Evolutionary conservation across 148 eudicot genomes (phyloP).

Genomic region (Heliosperma pusillum): DNA sequence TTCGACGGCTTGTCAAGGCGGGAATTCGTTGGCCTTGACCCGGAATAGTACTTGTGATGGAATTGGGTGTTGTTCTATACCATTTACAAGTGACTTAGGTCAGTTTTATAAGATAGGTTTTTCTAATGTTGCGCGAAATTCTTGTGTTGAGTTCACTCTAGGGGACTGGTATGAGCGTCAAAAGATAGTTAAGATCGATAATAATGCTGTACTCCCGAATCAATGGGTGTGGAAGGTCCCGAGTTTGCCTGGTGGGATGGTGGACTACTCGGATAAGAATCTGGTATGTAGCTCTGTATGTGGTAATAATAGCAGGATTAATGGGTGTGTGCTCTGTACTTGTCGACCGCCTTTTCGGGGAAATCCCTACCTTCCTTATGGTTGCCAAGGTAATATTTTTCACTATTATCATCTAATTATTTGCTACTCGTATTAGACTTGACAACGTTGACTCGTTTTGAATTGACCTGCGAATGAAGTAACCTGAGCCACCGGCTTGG

Average conservation of each 20-base stretch:
- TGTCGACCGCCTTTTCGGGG: conserved; percentile 8
- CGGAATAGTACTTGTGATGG: conserved; percentile 16
- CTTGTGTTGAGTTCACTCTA: conserved; percentile 5
- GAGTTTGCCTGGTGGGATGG: conserved; percentile 2
- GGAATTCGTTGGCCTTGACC: not conserved
- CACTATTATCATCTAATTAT: not conserved
- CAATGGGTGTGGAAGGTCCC: conserved; percentile 10
- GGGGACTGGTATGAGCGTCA: conserved; percentile 12
- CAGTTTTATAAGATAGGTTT: not conserved
- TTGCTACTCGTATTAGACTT: too few relatives aligned
- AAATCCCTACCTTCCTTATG: conserved; percentile 20
- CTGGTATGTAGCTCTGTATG: not conserved
- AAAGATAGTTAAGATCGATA: not conserved
- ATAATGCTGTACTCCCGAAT: not conserved
- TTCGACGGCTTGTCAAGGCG: conserved; percentile 7
- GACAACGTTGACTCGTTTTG: too few relatives aligned
- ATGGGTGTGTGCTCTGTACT: conserved; percentile 4
- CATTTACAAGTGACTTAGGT: not conserved
- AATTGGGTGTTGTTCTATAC: conserved; percentile 15
- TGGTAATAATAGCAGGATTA: not conserved
- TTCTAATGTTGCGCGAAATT: not conserved
- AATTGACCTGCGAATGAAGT: too few relatives aligned
- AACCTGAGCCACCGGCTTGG: too few relatives aligned
- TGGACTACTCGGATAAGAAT: not conserved
- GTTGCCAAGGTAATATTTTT: conserved; percentile 14